Conservation (phyloP, 1,284 basidiomycete genomes). For the Chalciporus piperatoides region DNA sequence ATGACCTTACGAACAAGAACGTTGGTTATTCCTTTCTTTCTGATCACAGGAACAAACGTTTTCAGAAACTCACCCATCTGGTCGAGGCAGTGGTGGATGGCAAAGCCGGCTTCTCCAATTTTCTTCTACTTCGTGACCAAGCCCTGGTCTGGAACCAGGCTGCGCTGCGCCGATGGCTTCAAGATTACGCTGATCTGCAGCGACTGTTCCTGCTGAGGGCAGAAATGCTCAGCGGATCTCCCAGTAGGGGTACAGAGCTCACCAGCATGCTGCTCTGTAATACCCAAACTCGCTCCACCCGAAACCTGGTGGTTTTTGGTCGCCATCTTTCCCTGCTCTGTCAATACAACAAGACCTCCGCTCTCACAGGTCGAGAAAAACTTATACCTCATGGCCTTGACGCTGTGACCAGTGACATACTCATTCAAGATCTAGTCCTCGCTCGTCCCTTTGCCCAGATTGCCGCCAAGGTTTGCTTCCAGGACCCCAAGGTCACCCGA, state of each 20-base stretch:
- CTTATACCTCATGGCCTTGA: slow-evolving; percentile 32
- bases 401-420: slow-evolving; percentile 19
- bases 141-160: slow-evolving; percentile 11
- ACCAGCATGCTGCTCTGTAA: slow-evolving; percentile 16
- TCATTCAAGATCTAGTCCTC: slow-evolving; percentile 29
- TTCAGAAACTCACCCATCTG: neutral
- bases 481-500: neutral
- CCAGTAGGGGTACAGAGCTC: slow-evolving; percentile 26
- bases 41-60: slow-evolving; percentile 8
- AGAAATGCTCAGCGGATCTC: slow-evolving; percentile 23
- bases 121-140: neutral
- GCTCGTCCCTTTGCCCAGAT: slow-evolving; percentile 27
- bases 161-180: slow-evolving; percentile 16
- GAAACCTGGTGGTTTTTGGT: slow-evolving; percentile 23
- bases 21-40: neutral
- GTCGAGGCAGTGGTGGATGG: neutral
- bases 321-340: slow-evolving; percentile 18
- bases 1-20: slow-evolving; percentile 9
- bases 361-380: slow-evolving; percentile 22
- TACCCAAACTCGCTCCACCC: neutral
- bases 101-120: rapidly evolving
- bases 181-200: slow-evolving; percentile 15
- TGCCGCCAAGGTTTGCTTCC: slow-evolving; percentile 9
- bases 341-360: slow-evolving; percentile 28
- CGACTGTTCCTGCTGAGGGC: slow-evolving; percentile 9